These are phyloP conservation scores for Lactifluus pinguis DNA, from an alignment of 768 basidiomycete species.

Conservation along the genomic window DNA sequence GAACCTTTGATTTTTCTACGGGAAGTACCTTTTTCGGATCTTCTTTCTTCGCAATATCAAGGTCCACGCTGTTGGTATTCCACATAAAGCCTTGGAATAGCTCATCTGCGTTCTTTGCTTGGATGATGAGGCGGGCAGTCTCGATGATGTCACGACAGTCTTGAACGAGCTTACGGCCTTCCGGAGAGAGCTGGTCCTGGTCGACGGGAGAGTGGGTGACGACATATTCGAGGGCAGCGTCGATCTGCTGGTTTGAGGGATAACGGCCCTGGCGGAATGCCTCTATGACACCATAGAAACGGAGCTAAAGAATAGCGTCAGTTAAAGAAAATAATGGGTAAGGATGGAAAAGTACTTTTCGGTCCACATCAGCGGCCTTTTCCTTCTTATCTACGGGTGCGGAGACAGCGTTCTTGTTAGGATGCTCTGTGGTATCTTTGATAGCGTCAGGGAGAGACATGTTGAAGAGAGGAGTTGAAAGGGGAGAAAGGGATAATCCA, in stretches of 20 bases:
- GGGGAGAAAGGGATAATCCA: background rate
- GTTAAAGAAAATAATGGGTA: background rate
- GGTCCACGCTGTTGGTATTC: slow-evolving; percentile 54
- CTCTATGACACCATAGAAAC: slow-evolving; percentile 70
- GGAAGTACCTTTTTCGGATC: slow-evolving; percentile 34
- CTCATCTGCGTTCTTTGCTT: slow-evolving; percentile 83
- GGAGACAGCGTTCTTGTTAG: slow-evolving; percentile 46
- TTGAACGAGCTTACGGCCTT: slow-evolving; percentile 66
- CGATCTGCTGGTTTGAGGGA: slow-evolving; percentile 76
- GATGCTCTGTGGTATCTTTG: slow-evolving; percentile 54
- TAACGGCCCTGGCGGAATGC: slow-evolving; percentile 73
- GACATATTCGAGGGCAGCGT: slow-evolving; percentile 60
- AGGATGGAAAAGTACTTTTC: slow-evolving; percentile 42
- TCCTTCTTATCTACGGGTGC: slow-evolving; percentile 50
- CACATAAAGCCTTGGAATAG: slow-evolving; percentile 87
- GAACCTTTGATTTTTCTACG: slow-evolving; percentile 45
- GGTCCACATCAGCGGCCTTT: slow-evolving; percentile 68
- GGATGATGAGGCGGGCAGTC: slow-evolving; percentile 62
- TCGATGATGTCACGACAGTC: slow-evolving; percentile 76
- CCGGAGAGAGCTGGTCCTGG: slow-evolving; percentile 56
- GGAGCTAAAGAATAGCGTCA: slow-evolving; percentile 36
- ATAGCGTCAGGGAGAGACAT: slow-evolving; percentile 62
- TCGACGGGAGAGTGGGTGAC: slow-evolving; percentile 51
- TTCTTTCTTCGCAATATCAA: slow-evolving; percentile 34
- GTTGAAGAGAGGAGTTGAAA: background rate